Conservation (phyloP, 1,139 yeast species). For the Hansenula sp. region DNA sequence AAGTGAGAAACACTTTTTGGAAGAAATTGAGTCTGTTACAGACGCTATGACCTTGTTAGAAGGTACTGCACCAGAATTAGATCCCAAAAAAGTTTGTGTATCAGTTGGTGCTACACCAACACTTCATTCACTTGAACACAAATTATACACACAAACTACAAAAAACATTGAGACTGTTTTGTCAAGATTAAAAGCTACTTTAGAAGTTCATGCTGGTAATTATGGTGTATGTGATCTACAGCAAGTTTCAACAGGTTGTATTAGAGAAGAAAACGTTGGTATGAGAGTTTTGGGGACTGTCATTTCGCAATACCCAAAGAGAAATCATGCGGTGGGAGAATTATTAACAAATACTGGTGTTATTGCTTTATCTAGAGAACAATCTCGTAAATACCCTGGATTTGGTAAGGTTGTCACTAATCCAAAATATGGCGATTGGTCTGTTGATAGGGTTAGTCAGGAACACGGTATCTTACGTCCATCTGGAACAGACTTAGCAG, state of each 20-base stretch:
- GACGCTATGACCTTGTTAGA: slow-evolving; percentile 41
- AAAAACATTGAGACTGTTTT: slow-evolving; percentile 24
- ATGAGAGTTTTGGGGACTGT: slow-evolving; percentile 60
- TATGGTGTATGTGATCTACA: slow-evolving; percentile 72
- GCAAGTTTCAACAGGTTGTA: slow-evolving; percentile 65
- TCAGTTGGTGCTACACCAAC: slow-evolving; percentile 85
- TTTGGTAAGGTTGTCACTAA: slow-evolving; percentile 37
- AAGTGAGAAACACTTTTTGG: slow-evolving; percentile 44
- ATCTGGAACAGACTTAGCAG: slow-evolving; percentile 8
- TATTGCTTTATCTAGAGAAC: slow-evolving; percentile 62
- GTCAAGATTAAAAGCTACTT: slow-evolving; percentile 35
- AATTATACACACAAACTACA: slow-evolving; percentile 11
- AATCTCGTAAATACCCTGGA: slow-evolving; percentile 44
- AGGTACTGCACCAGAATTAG: slow-evolving; percentile 24
- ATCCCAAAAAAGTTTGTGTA: slow-evolving; percentile 23
- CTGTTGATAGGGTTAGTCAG: slow-evolving; percentile 55
- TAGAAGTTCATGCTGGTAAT: slow-evolving; percentile 80
- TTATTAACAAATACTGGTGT: slow-evolving; percentile 71
- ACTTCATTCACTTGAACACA: slow-evolving; percentile 52
- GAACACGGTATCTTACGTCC: slow-evolving; percentile 60
- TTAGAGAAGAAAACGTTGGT: slow-evolving; percentile 44
- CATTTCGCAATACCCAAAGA: slow-evolving; percentile 50
- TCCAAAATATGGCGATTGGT: slow-evolving; percentile 42
- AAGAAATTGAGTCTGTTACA: slow-evolving; percentile 55
- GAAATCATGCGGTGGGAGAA: slow-evolving; percentile 50